Percentiles rank a stretch among this genome's conserved stretches.
Conservation (phyloP, 176 grass and related monocot species). For the Ensete ventricosum region DNA sequence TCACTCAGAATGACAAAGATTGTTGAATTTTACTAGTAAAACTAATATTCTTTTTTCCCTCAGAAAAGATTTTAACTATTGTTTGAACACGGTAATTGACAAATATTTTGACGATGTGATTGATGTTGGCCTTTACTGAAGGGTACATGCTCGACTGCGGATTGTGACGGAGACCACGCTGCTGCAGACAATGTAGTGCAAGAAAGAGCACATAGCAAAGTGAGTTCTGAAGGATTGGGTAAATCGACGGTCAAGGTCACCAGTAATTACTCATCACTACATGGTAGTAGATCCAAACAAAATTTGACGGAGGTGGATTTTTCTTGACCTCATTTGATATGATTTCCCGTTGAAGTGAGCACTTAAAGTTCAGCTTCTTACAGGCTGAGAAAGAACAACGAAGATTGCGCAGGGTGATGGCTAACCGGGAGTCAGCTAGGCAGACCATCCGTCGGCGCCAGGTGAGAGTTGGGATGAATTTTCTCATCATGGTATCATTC, state of each 20-base stretch:
- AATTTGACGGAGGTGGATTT: slow-evolving; percentile 58
- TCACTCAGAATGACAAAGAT: too few relatives aligned
- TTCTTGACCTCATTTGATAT: background rate
- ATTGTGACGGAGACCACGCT: background rate
- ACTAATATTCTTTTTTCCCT: too few relatives aligned
- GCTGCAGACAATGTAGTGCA: background rate
- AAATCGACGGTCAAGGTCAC: background rate
- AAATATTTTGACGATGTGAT: background rate
- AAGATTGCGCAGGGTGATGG: slow-evolving; percentile 58
- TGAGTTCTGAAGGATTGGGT: background rate
- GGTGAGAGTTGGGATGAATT: slow-evolving; percentile 15
- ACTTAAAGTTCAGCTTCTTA: background rate
- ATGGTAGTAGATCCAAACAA: slow-evolving; percentile 22
- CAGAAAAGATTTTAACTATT: too few relatives aligned
- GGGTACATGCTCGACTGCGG: background rate
- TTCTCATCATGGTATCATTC: background rate
- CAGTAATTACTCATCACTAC: background rate
- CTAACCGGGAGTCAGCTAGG: slow-evolving; percentile 66
- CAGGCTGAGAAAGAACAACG: slow-evolving; percentile 60
- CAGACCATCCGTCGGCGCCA: slow-evolving; percentile 61
- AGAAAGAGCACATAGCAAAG: background rate
- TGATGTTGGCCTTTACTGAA: background rate
- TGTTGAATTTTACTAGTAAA: too few relatives aligned
- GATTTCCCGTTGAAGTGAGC: background rate
- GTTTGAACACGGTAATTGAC: too few relatives aligned